These are phyloP conservation scores for Chalara sp. DNA, from an alignment of 2,329 filamentous ascomycete species.

Conservation along the genomic window DNA sequence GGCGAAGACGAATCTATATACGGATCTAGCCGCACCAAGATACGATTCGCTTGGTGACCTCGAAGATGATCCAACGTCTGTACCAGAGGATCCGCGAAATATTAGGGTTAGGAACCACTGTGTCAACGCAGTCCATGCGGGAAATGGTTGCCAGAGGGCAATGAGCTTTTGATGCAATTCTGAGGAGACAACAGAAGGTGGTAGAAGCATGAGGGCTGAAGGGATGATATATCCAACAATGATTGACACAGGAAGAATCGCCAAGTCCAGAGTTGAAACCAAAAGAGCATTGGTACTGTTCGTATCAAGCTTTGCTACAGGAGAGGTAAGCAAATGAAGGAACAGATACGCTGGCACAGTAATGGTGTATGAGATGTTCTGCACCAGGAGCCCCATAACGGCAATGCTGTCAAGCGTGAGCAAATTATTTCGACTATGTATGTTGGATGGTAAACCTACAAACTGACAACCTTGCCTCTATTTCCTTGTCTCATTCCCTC, in stretches of 20 bases:
- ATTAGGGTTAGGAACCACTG: constrained; percentile 15
- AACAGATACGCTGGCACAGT: constrained; percentile 36
- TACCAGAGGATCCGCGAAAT: not conserved
- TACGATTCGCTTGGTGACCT: constrained; percentile 21
- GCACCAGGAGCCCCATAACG: constrained; percentile 34
- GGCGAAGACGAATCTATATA: constrained; percentile 30
- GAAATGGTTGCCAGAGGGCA: constrained; percentile 44
- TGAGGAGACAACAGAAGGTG: constrained; percentile 30
- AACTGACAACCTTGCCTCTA: constrained; percentile 31
- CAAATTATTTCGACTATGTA: not conserved
- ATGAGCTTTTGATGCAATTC: constrained; percentile 40
- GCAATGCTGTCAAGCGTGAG: constrained; percentile 22
- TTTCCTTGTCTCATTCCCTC: constrained; percentile 39
- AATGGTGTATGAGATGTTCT: constrained; percentile 37
- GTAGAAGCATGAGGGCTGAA: constrained; percentile 36
- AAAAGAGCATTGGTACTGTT: constrained; percentile 13
- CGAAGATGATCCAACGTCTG: constrained; percentile 11
- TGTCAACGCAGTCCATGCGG: constrained; percentile 37
- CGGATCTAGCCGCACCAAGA: constrained; percentile 13
- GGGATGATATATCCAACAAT: constrained; percentile 38
- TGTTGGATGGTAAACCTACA: constrained; percentile 28
- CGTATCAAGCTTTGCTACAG: constrained; percentile 25
- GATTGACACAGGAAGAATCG: constrained; percentile 34
- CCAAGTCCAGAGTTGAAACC: constrained; percentile 21
- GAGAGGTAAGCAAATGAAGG: constrained; percentile 36